A percentile compares a stretch with the other conserved stretches of the same genome.
Conservation (phyloP, 2,329 filamentous ascomycete species). For the Trichoderma aggressivum region DNA sequence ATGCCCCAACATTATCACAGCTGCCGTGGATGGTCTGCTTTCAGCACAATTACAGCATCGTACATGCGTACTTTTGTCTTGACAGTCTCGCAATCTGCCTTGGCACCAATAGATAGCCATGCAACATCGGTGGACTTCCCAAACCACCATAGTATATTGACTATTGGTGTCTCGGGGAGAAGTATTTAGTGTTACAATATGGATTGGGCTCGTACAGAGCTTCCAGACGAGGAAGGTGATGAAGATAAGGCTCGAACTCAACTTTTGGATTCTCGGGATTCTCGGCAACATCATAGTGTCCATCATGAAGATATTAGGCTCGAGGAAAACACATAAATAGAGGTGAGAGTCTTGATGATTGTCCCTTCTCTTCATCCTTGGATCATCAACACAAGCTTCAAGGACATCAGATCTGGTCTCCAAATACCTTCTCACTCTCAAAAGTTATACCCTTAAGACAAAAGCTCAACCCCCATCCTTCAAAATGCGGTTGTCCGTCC, state of each 20-base stretch:
- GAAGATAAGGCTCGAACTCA: background rate
- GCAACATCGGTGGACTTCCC: background rate
- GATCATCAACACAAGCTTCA: constrained; percentile 13
- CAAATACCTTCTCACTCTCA: background rate
- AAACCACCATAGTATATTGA: constrained; percentile 5
- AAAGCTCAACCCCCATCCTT: background rate
- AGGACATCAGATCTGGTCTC: background rate
- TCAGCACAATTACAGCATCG: background rate
- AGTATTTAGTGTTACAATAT: constrained; percentile 1
- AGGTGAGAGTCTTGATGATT: background rate
- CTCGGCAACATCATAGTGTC: background rate
- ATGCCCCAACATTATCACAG: background rate
- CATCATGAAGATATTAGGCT: background rate
- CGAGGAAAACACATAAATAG: constrained; percentile 15
- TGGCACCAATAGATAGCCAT: constrained; percentile 4
- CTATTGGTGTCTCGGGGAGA: background rate
- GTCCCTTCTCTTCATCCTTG: constrained; percentile 8
- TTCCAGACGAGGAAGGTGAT: constrained; percentile 17
- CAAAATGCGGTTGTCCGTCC: constrained; percentile 26
- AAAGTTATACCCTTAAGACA: background rate
- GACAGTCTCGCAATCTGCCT: background rate
- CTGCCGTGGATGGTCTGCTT: background rate
- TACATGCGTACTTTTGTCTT: constrained; percentile 10
- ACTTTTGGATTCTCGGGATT: too few species aligned
- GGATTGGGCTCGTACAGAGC: background rate